Percentiles rank a stretch among this genome's conserved stretches.
These are phyloP conservation scores for Larix kaempferi DNA, from an alignment of 75 land plant species.

Conservation along the genomic window DNA sequence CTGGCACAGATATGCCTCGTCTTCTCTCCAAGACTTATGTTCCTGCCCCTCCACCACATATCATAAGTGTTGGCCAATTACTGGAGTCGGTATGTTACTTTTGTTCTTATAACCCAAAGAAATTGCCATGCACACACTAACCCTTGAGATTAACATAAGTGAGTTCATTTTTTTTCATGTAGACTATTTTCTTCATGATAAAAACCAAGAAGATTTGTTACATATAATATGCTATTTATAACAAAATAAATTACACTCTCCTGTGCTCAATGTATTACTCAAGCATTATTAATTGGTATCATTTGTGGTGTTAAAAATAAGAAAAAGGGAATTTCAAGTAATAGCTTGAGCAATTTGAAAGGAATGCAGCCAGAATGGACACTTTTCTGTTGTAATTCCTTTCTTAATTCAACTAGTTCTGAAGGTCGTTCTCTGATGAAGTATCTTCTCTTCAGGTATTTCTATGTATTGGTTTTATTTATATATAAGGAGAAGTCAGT, in stretches of 20 bases:
- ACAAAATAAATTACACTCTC: not conserved
- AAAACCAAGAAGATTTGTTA: not conserved
- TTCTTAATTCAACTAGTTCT: too few species aligned
- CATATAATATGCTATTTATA: not conserved
- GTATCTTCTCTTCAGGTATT: too few species aligned
- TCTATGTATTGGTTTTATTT: too few species aligned
- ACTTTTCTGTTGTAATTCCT: not conserved
- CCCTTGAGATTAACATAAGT: not conserved
- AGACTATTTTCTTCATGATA: not conserved
- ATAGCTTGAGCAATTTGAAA: not conserved
- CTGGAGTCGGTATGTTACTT: constrained; percentile 55
- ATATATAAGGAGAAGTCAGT: too few species aligned
- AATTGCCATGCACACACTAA: not conserved
- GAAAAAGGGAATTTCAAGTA: not conserved
- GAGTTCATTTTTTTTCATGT: constrained; percentile 1
- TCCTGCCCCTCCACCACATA: constrained; percentile 34
- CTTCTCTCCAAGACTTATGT: constrained; percentile 44
- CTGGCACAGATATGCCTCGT: constrained; percentile 47
- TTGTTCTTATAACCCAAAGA: not conserved
- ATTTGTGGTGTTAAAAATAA: not conserved
- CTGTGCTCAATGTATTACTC: not conserved
- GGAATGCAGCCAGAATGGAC: not conserved
- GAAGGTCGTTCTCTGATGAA: too few species aligned
- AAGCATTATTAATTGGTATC: not conserved
- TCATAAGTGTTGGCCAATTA: constrained; percentile 59